Evolutionary conservation across 768 basidiomycete genomes (phyloP).

Genomic region (Trametes elegans): DNA sequence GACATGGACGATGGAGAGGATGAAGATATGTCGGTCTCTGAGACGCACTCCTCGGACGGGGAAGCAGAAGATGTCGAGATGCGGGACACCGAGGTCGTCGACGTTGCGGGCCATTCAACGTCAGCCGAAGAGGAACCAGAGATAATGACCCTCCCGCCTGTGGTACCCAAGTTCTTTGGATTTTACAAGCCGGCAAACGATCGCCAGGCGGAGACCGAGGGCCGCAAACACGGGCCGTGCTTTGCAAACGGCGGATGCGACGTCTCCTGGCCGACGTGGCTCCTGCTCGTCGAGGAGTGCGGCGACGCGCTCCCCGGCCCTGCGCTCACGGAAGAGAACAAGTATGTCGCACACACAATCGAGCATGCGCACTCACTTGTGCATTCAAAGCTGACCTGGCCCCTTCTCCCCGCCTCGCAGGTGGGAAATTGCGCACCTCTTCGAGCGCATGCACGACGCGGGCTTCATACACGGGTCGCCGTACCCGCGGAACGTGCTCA

Average conservation of each 20-base stretch:
- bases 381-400: background rate
- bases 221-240: slow-evolving; percentile 10
- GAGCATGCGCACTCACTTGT: background rate
- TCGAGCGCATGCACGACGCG: slow-evolving; percentile 38
- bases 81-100: no score
- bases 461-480: slow-evolving; percentile 43
- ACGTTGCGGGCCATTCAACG: slow-evolving; percentile 48
- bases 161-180: slow-evolving; percentile 67
- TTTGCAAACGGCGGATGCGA: background rate
- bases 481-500: slow-evolving; percentile 41
- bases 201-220: background rate
- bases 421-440: slow-evolving; percentile 32
- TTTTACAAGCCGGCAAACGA: slow-evolving; percentile 42
- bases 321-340: slow-evolving; percentile 21
- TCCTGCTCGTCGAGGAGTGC: slow-evolving; percentile 49
- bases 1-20: no score
- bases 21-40: no score
- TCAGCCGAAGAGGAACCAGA: slow-evolving; percentile 40
- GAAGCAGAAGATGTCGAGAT: no score
- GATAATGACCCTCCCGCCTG: slow-evolving; percentile 45
- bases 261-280: slow-evolving; percentile 30
- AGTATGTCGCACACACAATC: no score
- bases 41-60: no score
- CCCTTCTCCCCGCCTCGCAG: slow-evolving; percentile 9
- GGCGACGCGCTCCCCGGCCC: slow-evolving; percentile 34